Base-by-base conservation (phyloP, 208 protist species). In the Balamuthia mandrillaris region DNA sequence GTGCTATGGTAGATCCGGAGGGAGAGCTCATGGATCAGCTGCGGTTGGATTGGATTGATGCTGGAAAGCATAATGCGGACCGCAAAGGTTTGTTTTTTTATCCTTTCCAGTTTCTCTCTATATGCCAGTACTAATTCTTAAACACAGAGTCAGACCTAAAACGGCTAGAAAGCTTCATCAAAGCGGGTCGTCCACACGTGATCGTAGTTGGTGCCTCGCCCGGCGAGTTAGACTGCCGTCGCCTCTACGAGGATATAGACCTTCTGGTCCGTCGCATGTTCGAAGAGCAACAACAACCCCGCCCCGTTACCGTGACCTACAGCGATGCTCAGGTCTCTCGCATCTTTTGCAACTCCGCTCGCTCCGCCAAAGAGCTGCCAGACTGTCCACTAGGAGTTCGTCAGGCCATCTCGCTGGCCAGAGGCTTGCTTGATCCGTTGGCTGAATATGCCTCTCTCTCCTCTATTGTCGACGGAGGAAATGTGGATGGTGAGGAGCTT, bases 381-480 rank as follows among this genome's bases (percentile, higher is more conserved):
- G 88, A 91, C 24, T 79, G n/a, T n/a, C n/a, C n/a, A n/a, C n/a
- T n/a, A n/a, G n/a, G n/a, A n/a, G n/a, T n/a, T n/a, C n/a, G n/a
- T n/a, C 66, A 86, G 42, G 87, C 90, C 0, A 56, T 92, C 18
- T 81, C 65, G 10, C 24, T 89, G 29, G 90, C 68, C 27, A n/a
- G 90, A 29, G 81, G 39, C 44, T 42, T 89, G 2, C 75, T 88
- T n/a, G 78, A 92, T 82, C 90, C 90, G 37, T 5, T 92, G 0
- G 77, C 51, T 29, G 90, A 92, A 41, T 85, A 88, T 37, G 6
- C 70, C 6, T 51, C 47, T 7, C 54, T 92, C 1, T 88, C 79
- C n/a, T n/a, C n/a, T n/a, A n/a, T n/a, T n/a, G n/a, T n/a, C n/a
- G n/a, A n/a, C n/a, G n/a, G n/a, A n/a, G n/a, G n/a, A n/a, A 7